These are phyloP conservation scores for Begonia fuchsioides DNA, from an alignment of 306 rosid genomes.

Conservation along the genomic window DNA sequence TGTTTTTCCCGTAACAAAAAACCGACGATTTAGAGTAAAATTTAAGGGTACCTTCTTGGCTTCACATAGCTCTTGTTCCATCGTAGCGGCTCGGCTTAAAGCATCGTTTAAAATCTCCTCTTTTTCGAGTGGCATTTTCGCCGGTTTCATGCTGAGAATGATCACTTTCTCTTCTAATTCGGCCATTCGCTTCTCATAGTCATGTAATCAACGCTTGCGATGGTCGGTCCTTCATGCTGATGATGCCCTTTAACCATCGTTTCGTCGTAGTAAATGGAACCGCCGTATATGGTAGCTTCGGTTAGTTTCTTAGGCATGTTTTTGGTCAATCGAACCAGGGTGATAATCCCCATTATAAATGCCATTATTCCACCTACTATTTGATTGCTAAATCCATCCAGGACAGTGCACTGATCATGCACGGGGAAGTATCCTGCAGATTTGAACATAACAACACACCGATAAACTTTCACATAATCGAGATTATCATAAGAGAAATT, in stretches of 20 bases:
- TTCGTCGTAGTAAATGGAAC: slow-evolving; percentile 21
- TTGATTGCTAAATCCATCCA: slow-evolving; percentile 39
- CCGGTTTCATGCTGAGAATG: slow-evolving; percentile 28
- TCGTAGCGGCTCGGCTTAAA: slow-evolving; percentile 30
- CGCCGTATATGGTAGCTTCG: slow-evolving; percentile 59
- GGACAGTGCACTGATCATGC: slow-evolving; percentile 23
- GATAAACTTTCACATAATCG: background rate
- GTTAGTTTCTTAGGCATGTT: slow-evolving; percentile 74
- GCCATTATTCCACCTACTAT: slow-evolving; percentile 54
- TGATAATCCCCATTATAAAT: slow-evolving; percentile 55
- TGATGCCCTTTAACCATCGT: slow-evolving; percentile 15
- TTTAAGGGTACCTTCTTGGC: slow-evolving; percentile 48
- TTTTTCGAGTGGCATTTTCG: slow-evolving; percentile 47
- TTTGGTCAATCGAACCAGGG: slow-evolving; percentile 58
- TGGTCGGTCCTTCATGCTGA: slow-evolving; percentile 20
- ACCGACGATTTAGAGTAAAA: background rate
- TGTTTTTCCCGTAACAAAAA: too few species aligned
- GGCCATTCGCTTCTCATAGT: slow-evolving; percentile 67
- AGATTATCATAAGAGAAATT: background rate
- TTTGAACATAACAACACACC: too few species aligned
- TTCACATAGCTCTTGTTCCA: slow-evolving; percentile 49
- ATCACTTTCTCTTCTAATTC: slow-evolving; percentile 56
- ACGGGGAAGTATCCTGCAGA: slow-evolving; percentile 18
- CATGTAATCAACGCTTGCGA: slow-evolving; percentile 28
- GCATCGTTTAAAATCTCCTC: slow-evolving; percentile 54